Percentiles rank a stretch among this genome's conserved stretches.
These are phyloP conservation scores for Sugiyamaella smithiae DNA, from an alignment of 805 yeast genomes.

Conservation along the genomic window DNA sequence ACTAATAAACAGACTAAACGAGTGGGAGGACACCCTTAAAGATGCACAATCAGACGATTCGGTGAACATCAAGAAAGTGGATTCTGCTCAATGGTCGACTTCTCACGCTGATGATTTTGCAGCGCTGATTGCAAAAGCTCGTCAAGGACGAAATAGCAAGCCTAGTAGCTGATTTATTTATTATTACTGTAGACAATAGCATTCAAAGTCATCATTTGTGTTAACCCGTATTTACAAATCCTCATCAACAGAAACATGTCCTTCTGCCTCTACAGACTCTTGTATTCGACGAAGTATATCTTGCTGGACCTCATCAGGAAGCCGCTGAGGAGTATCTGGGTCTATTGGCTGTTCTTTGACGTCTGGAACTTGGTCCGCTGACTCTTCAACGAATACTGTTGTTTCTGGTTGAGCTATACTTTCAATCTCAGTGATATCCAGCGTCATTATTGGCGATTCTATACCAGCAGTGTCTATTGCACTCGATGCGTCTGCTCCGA, in stretches of 20 bases:
- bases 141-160: background rate
- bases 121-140: constrained; percentile 27
- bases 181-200: background rate
- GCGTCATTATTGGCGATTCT: background rate
- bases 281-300: background rate
- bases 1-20: constrained; percentile 52
- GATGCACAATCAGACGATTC: background rate
- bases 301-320: constrained; percentile 2
- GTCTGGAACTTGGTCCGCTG: background rate
- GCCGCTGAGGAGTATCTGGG: background rate
- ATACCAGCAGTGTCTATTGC: background rate
- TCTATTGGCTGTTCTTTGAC: background rate
- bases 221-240: too few relatives aligned
- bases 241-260: too few relatives aligned
- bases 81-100: constrained; percentile 25
- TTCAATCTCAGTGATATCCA: background rate
- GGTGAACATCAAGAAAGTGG: constrained; percentile 21
- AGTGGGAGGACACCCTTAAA: constrained; percentile 56
- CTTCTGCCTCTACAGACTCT: background rate
- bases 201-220: background rate
- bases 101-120: constrained; percentile 25
- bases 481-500: background rate
- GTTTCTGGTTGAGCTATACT: background rate
- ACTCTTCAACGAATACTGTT: background rate
- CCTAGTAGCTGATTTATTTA: background rate